Base-by-base conservation (phyloP, 106 monocot genomes). In the Phalaenopsis aphrodite region DNA sequence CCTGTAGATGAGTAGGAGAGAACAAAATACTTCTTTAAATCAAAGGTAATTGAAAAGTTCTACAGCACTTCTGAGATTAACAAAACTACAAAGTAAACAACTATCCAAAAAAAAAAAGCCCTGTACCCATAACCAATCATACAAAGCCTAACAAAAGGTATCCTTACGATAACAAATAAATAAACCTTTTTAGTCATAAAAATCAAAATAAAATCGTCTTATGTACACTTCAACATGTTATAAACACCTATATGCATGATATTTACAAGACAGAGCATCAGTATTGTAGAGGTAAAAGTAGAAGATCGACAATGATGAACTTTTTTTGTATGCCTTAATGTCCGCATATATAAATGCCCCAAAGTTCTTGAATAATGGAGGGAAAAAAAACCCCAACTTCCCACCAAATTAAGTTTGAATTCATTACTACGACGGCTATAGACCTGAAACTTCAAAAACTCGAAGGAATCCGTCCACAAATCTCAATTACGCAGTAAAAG, bases 1-100 rank as follows among this genome's bases (percentile, higher is more conserved):
- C 98, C 98, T 98, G 92, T 41, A 87, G 49, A 87, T 48, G 41
- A 38, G 76, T 68, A 42, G 47, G 11, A 78, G 39, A 78, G 15
- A 73, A 75, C 12, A 77, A 8, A 68, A 68, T 15, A 30, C 30
- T 30, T 48, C 4, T 42, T 9, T 4, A 76, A 75, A 76, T 30
- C 30, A 30, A 76, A 10, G 24, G 43, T 74, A 8, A 18, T 30
- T 18, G 39, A 43, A 43, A 74, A 43, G 19, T 18, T 45, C 8
- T 41, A 74, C 19, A 74, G 42, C 73, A 74, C 7, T 74, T 74
- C 5, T 74, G 43, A 74, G 73, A 19, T 42, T 5, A n/a, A 15
- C 7, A 74, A 43, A 38, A 8, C 18, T 42, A 72, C 72, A 72
- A 72, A 68, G 23, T 68, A 69, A 39, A 38, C 2, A 39, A 39